Evolutionary conservation across 139 green algal genomes (phyloP).

Genomic region (Micractinium conductrix): DNA sequence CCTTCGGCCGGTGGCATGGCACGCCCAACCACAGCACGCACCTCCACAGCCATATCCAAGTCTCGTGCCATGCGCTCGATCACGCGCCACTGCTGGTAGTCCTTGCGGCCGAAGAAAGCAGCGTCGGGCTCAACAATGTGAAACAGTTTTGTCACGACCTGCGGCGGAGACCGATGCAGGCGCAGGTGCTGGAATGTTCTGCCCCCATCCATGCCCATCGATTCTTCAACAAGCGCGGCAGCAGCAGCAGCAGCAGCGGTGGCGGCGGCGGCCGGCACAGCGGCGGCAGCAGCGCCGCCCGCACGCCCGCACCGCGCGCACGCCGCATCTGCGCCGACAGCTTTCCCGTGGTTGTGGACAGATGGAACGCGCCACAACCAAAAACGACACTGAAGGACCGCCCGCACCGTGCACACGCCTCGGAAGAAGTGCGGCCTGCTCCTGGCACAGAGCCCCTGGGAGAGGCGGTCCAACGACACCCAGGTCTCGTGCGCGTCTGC

Average conservation of each 20-base stretch:
- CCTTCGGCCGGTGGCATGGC: conserved; percentile 29
- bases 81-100: conserved; percentile 97
- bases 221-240: neutral
- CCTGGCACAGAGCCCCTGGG: conserved; percentile 82
- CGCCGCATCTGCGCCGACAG: too few relatives aligned
- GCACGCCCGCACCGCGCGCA: too few relatives aligned
- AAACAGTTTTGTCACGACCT: conserved; percentile 96
- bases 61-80: conserved; percentile 90
- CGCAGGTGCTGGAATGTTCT: neutral
- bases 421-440: conserved; percentile 96
- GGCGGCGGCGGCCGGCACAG: neutral
- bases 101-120: conserved; percentile 96
- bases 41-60: conserved; percentile 86
- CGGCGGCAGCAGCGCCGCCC: too few relatives aligned
- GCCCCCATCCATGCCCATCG: neutral
- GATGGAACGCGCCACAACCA: neutral
- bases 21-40: conserved; percentile 70
- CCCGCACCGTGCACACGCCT: conserved; percentile 92
- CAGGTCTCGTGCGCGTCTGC: conserved; percentile 86
- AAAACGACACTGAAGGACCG: neutral
- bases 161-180: neutral
- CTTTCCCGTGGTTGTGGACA: too few relatives aligned
- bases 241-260: neutral
- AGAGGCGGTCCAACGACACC: conserved; percentile 80
- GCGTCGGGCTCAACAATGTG: conserved; percentile 96